Percentiles rank a stretch among this genome's conserved stretches.
phyloP scores from a whole-genome alignment of 768 basidiomycete species.

The Boletus reticuloceps region DNA sequence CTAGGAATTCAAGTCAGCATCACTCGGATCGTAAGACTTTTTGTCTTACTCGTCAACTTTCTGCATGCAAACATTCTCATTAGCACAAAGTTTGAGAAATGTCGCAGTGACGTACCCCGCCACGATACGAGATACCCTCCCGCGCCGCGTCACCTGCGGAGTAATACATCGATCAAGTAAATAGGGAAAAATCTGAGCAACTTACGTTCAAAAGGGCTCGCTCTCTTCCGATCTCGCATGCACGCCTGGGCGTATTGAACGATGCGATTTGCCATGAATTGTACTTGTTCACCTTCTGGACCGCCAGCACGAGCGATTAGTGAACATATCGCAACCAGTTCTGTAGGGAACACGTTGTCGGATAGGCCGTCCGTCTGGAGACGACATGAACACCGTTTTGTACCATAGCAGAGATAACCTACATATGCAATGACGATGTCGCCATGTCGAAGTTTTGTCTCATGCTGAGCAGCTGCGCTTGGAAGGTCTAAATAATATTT shows the following conservation, averaged over 20 bases:
- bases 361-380: conserved; percentile 53
- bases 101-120: conserved; percentile 59
- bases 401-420: conserved; percentile 9
- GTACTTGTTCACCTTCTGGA: conserved; percentile 59
- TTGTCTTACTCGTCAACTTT: conserved; percentile 75
- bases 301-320: conserved; percentile 56
- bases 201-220: conserved; percentile 76
- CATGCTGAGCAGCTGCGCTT: conserved; percentile 41
- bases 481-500: conserved; percentile 36
- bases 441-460: conserved; percentile 49
- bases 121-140: conserved; percentile 62
- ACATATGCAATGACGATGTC: conserved; percentile 53
- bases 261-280: conserved; percentile 69
- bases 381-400: conserved; percentile 1
- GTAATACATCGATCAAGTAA: conserved; percentile 1
- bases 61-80: conserved; percentile 34
- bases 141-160: conserved; percentile 58
- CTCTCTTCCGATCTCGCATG: conserved; percentile 62
- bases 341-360: conserved; percentile 62
- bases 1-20: conserved; percentile 35
- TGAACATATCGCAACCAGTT: conserved; percentile 68
- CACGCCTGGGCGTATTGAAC: conserved; percentile 67
- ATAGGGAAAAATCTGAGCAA: conserved; percentile 8
- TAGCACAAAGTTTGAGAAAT: conserved; percentile 7
- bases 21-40: neutral